A percentile compares a stretch with the other conserved stretches of the same genome.
Conservation (phyloP, 192 early-diverging fungal genomes). For the Gryganskiella cystojenkinii region DNA sequence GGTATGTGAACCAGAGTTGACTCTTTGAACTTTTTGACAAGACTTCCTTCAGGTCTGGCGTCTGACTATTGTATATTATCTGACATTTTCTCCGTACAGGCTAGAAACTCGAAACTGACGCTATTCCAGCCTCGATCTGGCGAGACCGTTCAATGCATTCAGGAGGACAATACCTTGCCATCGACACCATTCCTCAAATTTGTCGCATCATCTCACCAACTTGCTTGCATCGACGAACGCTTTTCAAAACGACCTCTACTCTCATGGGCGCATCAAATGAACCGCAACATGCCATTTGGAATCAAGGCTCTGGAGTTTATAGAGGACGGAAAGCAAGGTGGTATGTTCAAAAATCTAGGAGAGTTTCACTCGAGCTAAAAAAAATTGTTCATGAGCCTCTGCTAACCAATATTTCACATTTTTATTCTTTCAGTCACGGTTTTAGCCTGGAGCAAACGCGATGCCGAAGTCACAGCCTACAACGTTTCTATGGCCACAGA, state of each 20-base stretch:
- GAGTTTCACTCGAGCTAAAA: too few relatives aligned
- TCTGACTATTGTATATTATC: neutral
- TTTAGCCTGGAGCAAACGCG: constrained; percentile 15
- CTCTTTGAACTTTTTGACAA: neutral
- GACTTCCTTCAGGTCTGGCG: too few relatives aligned
- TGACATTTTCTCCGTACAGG: neutral
- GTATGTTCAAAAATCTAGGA: constrained; percentile 1
- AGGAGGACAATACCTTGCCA: constrained; percentile 4
- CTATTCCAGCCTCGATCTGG: constrained; percentile 12
- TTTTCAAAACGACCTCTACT: constrained; percentile 26
- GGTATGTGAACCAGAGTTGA: constrained; percentile 3
- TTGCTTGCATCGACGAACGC: constrained; percentile 33
- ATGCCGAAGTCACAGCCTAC: constrained; percentile 28
- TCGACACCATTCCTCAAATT: constrained; percentile 26
- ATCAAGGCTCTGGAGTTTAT: constrained; percentile 20
- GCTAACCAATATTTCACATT: neutral
- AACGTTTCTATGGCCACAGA: constrained; percentile 25
- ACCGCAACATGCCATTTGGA: constrained; percentile 22
- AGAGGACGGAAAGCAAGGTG: neutral
- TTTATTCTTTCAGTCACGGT: constrained; percentile 3
- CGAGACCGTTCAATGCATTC: constrained; percentile 23
- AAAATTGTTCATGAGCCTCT: neutral
- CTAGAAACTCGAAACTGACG: neutral
- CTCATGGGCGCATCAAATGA: constrained; percentile 25
- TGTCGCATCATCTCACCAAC: constrained; percentile 27